Percentiles rank a stretch among this genome's conserved stretches.
phyloP scores from a whole-genome alignment of 139 green algal species.

The Closterium sp. region DNA sequence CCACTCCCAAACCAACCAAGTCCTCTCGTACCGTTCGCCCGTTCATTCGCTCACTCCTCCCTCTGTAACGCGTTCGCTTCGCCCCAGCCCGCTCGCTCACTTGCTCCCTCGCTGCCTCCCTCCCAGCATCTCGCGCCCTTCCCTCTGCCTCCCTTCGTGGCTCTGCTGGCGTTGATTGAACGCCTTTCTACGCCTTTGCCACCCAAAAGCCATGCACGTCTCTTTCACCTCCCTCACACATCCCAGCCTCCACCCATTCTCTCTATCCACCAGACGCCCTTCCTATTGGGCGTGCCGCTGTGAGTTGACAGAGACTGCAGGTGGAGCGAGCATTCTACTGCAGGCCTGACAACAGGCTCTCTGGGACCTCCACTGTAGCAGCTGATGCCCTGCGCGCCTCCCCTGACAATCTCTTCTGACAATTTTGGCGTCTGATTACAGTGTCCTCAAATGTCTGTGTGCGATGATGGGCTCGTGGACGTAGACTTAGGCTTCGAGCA shows the following conservation, averaged over 20 bases:
- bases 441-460: too few species aligned
- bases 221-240: neutral
- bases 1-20: too few species aligned
- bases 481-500: neutral
- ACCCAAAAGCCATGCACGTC: neutral
- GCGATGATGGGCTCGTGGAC: neutral
- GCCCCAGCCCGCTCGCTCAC: too few species aligned
- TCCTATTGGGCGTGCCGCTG: too few species aligned
- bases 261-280: too few species aligned
- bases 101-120: neutral
- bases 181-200: neutral
- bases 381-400: too few species aligned
- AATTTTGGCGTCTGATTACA: neutral
- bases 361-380: too few species aligned
- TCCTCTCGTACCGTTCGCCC: too few species aligned
- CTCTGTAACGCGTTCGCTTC: too few species aligned
- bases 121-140: too few species aligned
- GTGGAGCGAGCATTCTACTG: neutral
- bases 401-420: neutral
- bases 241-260: neutral
- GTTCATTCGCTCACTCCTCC: too few species aligned
- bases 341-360: neutral
- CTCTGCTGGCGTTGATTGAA: neutral
- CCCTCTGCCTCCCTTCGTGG: neutral
- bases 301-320: too few species aligned